Evolutionary conservation across 257 asterid species (phyloP), one percentile per base, ranked within the genome.

Genomic region (Oldenlandia corymbosa): DNA sequence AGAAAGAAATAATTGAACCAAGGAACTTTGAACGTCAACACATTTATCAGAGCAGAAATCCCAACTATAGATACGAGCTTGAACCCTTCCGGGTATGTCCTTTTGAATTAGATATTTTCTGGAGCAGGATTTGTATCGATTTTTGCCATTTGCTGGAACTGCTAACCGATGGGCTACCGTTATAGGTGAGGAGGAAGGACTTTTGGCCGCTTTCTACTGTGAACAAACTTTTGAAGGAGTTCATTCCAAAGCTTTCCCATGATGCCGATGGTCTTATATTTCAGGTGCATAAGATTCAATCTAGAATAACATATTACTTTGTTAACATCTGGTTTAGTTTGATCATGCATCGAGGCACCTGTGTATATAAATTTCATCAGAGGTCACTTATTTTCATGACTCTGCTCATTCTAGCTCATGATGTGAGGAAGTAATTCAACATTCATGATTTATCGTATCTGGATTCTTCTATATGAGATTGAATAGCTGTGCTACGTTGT

Each of bases 151-250:
- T 27, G 46, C 49, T 62, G 32, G 45, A 66, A 56, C 53, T 66
- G 74, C 45, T 72, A 69, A 53, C 73, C 78, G 65, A 75, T 68
- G 68, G 65, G 56, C 51, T 55, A 72, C 61, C 70, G 68, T 79
- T 74, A 58, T 71, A 93, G 99, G 99, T 93, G 66, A 81, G 99
- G 76, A 90, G 99, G 74, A 93, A 93, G 75, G 95, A 84, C 68
- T 93, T 93, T 84, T 90, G 96, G 94, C 80, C 83, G 74, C 99
- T 93, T 68, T 90, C 97, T 41, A 85, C 97, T 4, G 99, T 93
- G 63, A 84, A 79, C 28, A 88, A 80, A 69, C 92, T 93, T 76
- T 71, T 93, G 81, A 83, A 83, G 78, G 94, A 78, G 67, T 93
- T 93, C 69, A 93, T 93, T 58, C 97, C 97, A 27, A 78, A 76